Conservation (phyloP, 73 alveolate species). For the Paramecium tetraurelia region DNA sequence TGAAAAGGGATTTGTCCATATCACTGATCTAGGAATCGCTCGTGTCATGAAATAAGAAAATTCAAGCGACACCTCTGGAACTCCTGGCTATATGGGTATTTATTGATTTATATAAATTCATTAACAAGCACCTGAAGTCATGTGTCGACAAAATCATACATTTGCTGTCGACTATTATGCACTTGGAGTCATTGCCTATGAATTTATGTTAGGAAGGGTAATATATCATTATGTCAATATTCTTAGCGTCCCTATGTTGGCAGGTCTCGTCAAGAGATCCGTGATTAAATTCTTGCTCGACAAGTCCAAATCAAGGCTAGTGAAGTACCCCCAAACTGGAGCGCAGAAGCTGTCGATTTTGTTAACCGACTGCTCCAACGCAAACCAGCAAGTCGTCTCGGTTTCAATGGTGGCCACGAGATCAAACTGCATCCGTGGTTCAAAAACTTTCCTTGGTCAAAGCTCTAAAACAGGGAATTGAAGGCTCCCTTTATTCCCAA, state of each 20-base stretch:
- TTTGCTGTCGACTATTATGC: conserved; percentile 83
- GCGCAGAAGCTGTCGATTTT: conserved; percentile 77
- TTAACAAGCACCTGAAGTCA: conserved; percentile 81
- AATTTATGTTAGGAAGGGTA: conserved; percentile 74
- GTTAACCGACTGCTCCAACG: conserved; percentile 77
- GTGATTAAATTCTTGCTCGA: conserved; percentile 77
- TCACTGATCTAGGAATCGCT: conserved; percentile 83
- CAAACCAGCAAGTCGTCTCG: conserved; percentile 85
- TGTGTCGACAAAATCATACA: conserved; percentile 76
- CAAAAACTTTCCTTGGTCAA: conserved; percentile 84
- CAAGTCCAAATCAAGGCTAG: conserved; percentile 62
- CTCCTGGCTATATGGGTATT: conserved; percentile 63
- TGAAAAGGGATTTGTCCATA: conserved; percentile 69
- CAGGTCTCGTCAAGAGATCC: conserved; percentile 69
- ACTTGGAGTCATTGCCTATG: conserved; percentile 82
- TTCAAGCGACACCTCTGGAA: conserved; percentile 54
- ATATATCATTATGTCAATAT: neutral
- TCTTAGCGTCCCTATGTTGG: conserved; percentile 80
- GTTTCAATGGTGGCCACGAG: conserved; percentile 84
- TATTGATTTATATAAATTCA: neutral
- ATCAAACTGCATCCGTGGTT: conserved; percentile 89
- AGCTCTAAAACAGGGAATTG: conserved; percentile 78
- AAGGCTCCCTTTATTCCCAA: conserved; percentile 80
- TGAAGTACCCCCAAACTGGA: conserved; percentile 79
- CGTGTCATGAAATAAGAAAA: conserved; percentile 67